Evolutionary conservation across 2,329 filamentous ascomycete species (phyloP).

Genomic region (Colletotrichum siamense): DNA sequence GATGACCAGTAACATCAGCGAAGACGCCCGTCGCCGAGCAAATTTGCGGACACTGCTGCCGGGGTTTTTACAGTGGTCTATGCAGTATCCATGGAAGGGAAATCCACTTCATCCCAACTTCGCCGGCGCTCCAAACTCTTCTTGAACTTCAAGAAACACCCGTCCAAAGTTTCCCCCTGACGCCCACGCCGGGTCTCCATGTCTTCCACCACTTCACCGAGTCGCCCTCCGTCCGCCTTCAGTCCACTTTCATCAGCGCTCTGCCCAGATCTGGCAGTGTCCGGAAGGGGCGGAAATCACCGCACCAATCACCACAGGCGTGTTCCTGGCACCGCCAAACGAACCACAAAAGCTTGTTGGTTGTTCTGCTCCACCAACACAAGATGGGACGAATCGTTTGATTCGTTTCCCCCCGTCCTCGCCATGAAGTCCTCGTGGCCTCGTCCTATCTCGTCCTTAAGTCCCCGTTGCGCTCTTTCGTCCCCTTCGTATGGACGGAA

Average conservation of each 20-base stretch:
- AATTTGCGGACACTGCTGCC: neutral
- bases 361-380: neutral
- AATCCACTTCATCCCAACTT: neutral
- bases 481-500: conserved; percentile 15
- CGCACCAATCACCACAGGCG: neutral
- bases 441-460: neutral
- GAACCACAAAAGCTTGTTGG: conserved; percentile 3
- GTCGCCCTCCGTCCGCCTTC: neutral
- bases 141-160: neutral
- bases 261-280: neutral
- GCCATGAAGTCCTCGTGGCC: neutral
- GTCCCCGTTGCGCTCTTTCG: neutral
- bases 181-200: neutral
- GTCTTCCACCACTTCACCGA: neutral
- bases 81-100: neutral
- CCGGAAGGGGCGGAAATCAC: neutral
- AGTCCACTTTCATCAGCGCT: neutral
- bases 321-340: conserved; percentile 1
- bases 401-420: neutral
- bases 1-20: neutral
- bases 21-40: neutral
- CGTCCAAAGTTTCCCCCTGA: neutral
- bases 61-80: neutral
- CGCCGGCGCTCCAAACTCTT: neutral
- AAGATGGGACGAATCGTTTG: neutral